phyloP scores from a whole-genome alignment of 1,284 basidiomycete genomes.

The Amylostereum areolatum region DNA sequence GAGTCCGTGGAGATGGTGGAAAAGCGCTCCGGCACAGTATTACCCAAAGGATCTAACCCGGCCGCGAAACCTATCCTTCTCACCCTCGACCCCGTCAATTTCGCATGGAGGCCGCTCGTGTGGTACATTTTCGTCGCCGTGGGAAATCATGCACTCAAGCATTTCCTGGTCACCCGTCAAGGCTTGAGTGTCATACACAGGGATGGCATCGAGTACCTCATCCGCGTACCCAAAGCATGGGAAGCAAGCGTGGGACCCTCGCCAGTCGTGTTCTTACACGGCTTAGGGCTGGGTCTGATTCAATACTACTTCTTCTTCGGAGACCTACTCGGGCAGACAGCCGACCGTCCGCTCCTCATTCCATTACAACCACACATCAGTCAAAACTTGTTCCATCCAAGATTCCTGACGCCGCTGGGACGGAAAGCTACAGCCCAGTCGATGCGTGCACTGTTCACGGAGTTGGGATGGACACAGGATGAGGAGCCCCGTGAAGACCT shows the following conservation, averaged over 20 bases:
- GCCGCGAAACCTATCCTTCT: slow-evolving; percentile 59
- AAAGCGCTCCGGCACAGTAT: slow-evolving; percentile 62
- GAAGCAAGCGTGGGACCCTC: slow-evolving; percentile 44
- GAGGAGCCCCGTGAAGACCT: slow-evolving; percentile 8
- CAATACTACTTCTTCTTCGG: slow-evolving; percentile 55
- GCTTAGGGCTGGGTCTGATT: slow-evolving; percentile 75
- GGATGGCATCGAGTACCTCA: slow-evolving; percentile 69
- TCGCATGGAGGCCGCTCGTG: slow-evolving; percentile 64
- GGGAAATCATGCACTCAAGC: slow-evolving; percentile 46
- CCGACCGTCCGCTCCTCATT: slow-evolving; percentile 72
- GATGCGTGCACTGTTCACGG: slow-evolving; percentile 53
- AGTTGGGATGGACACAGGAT: slow-evolving; percentile 60
- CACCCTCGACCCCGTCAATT: slow-evolving; percentile 74
- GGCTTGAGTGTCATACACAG: slow-evolving; percentile 42
- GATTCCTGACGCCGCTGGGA: slow-evolving; percentile 65
- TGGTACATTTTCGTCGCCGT: slow-evolving; percentile 62
- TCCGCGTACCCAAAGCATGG: slow-evolving; percentile 68
- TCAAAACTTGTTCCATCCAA: slow-evolving; percentile 75
- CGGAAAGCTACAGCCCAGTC: slow-evolving; percentile 52
- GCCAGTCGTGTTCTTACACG: slow-evolving; percentile 83
- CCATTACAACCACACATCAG: slow-evolving; percentile 82
- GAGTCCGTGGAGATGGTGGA: slow-evolving; percentile 61
- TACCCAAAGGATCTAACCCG: slow-evolving; percentile 60
- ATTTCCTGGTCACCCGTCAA: slow-evolving; percentile 40
- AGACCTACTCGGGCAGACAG: slow-evolving; percentile 45